Evolutionary conservation across 805 yeast genomes (phyloP).

Genomic region (Sugiyamaella americana): DNA sequence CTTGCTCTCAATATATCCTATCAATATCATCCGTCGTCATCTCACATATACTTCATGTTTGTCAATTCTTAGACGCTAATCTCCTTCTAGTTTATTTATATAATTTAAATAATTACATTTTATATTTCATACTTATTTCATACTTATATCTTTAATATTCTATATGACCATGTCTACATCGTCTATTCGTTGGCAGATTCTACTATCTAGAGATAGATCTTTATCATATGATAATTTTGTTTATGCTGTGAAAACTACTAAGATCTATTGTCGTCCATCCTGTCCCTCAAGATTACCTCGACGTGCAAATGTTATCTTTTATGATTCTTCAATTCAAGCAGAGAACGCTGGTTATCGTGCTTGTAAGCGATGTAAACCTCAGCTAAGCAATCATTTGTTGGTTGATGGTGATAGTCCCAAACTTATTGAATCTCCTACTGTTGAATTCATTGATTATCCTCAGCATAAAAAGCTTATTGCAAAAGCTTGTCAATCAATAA

Average conservation of each 20-base stretch:
- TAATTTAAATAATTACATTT: too few relatives aligned
- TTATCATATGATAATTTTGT: slow-evolving; percentile 4
- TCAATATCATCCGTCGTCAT: too few relatives aligned
- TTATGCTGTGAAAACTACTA: slow-evolving; percentile 19
- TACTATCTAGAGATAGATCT: neutral
- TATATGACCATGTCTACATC: too few relatives aligned
- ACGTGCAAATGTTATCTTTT: slow-evolving; percentile 39
- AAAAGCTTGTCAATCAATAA: slow-evolving; percentile 6
- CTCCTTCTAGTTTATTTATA: too few relatives aligned
- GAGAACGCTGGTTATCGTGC: slow-evolving; percentile 39
- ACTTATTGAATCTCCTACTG: neutral
- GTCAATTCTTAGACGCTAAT: too few relatives aligned
- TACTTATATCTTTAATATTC: too few relatives aligned
- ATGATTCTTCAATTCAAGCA: slow-evolving; percentile 38
- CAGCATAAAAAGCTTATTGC: neutral
- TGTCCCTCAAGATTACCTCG: slow-evolving; percentile 45
- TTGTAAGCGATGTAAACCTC: slow-evolving; percentile 53
- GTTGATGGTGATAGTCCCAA: neutral
- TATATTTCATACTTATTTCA: too few relatives aligned
- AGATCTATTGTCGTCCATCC: slow-evolving; percentile 55
- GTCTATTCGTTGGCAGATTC: neutral
- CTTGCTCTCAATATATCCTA: too few relatives aligned
- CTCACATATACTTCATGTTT: too few relatives aligned
- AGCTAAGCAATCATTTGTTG: slow-evolving; percentile 1
- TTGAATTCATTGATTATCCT: slow-evolving; percentile 3